These are phyloP conservation scores for Chrysoporthe austroafricana DNA, from an alignment of 2,329 filamentous ascomycete genomes.

Conservation along the genomic window DNA sequence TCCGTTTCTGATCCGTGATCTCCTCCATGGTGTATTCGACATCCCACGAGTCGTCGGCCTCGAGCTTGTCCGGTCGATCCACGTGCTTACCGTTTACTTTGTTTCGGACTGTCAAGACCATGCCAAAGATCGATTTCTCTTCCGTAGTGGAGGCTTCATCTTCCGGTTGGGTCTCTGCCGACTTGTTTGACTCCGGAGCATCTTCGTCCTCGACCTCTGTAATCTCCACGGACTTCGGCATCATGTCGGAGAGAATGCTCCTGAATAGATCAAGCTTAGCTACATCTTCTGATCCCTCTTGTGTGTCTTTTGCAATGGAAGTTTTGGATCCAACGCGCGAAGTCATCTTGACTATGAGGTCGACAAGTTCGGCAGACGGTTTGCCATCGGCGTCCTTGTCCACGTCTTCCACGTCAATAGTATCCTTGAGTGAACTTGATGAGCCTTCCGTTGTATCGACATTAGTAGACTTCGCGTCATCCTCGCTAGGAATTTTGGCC, in stretches of 20 bases:
- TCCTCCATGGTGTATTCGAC: conserved; percentile 81
- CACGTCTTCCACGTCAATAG: not conserved
- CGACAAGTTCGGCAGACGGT: conserved; percentile 41
- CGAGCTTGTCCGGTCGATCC: conserved; percentile 59
- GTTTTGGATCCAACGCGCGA: conserved; percentile 46
- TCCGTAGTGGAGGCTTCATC: conserved; percentile 20
- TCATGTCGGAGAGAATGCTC: conserved; percentile 54
- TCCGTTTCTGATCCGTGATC: conserved; percentile 47
- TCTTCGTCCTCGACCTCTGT: conserved; percentile 9
- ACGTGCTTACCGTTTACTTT: conserved; percentile 69
- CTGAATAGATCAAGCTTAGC: conserved; percentile 54
- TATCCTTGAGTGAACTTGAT: not conserved
- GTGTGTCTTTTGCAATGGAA: conserved; percentile 32
- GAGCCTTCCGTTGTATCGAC: not conserved
- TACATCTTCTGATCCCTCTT: conserved; percentile 35
- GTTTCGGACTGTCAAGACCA: conserved; percentile 75
- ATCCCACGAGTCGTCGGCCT: conserved; percentile 58
- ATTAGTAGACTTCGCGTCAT: not conserved
- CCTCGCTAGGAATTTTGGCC: not conserved
- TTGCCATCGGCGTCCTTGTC: conserved; percentile 26
- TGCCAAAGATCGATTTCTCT: conserved; percentile 56
- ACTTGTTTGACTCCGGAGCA: not conserved
- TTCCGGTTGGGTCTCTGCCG: not conserved
- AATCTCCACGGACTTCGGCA: conserved; percentile 41
- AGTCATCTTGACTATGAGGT: conserved; percentile 57